Conservation (phyloP, 208 protist genomes). For the Trypanosoma cruzi region DNA sequence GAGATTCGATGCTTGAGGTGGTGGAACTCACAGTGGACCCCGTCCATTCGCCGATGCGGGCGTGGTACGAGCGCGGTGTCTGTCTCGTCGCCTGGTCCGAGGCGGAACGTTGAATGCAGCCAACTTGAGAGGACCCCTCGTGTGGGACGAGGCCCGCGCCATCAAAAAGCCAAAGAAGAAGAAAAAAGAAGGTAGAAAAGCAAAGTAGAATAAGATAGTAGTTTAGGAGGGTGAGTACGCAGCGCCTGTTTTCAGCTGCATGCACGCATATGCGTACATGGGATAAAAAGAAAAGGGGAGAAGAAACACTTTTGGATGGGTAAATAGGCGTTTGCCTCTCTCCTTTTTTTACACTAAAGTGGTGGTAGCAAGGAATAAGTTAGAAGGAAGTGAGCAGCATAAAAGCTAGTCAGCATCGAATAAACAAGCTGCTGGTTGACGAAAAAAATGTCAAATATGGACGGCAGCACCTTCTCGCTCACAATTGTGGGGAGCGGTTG, state of each 20-base stretch:
- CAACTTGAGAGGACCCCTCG: neutral
- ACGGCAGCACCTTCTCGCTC: conserved; percentile 24
- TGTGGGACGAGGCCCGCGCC: neutral
- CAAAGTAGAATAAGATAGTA: neutral
- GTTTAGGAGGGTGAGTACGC: neutral
- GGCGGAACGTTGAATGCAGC: conserved; percentile 15
- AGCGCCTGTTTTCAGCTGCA: neutral
- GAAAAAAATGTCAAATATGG: conserved; percentile 27
- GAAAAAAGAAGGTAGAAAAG: conserved; percentile 6
- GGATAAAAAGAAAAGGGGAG: neutral
- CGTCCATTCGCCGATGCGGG: conserved; percentile 9
- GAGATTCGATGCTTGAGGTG: conserved; percentile 73
- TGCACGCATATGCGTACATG: neutral
- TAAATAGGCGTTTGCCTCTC: neutral
- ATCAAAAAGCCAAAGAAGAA: neutral
- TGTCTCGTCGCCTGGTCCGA: conserved; percentile 81
- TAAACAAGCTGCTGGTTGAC: neutral
- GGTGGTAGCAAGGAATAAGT: neutral
- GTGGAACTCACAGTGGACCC: conserved; percentile 53
- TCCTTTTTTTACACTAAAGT: neutral
- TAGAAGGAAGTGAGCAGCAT: neutral
- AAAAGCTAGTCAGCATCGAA: neutral
- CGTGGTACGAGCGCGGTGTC: conserved; percentile 88
- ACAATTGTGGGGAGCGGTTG: conserved; percentile 82
- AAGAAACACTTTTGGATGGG: neutral